Evolutionary conservation across 805 yeast species (phyloP).

Genomic region (Lipomyces sp.): DNA sequence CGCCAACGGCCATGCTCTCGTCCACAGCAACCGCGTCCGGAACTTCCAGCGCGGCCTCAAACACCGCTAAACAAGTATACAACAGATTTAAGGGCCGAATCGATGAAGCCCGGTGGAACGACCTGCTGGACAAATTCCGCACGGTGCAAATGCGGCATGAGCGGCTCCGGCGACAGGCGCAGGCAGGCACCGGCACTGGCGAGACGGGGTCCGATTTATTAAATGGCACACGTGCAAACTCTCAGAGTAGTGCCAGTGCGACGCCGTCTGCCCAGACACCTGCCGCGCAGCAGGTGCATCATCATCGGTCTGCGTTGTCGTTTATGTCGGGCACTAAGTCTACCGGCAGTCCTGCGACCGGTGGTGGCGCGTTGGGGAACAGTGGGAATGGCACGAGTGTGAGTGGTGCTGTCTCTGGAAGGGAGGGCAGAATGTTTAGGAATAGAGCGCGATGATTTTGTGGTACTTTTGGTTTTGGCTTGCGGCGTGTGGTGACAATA

Average conservation of each 20-base stretch:
- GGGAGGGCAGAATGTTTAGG: conserved; percentile 2
- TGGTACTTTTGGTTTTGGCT: background rate
- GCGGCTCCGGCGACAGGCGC: conserved; percentile 28
- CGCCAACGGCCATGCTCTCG: conserved; percentile 26
- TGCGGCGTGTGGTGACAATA: background rate
- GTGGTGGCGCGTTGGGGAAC: background rate
- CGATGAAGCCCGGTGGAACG: conserved; percentile 48
- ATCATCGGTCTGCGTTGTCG: conserved; percentile 32
- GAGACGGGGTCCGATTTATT: background rate
- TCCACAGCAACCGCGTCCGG: conserved; percentile 27
- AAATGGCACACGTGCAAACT: background rate
- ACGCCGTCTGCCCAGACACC: background rate
- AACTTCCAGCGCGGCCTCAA: conserved; percentile 30
- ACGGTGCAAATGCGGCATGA: conserved; percentile 54
- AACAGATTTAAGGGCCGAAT: conserved; percentile 30
- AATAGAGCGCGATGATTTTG: background rate
- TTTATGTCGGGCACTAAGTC: conserved; percentile 27
- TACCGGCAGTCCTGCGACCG: background rate
- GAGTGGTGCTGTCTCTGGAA: background rate
- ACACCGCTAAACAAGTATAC: conserved; percentile 25
- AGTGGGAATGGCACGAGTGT: background rate
- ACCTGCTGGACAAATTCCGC: conserved; percentile 55
- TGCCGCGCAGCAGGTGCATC: conserved; percentile 25
- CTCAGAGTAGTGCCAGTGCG: background rate
- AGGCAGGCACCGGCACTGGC: conserved; percentile 4